Percentiles rank a stretch among this genome's conserved stretches.
Evolutionary conservation across 768 basidiomycete species (phyloP).

Genomic region (Paxillus involutus): DNA sequence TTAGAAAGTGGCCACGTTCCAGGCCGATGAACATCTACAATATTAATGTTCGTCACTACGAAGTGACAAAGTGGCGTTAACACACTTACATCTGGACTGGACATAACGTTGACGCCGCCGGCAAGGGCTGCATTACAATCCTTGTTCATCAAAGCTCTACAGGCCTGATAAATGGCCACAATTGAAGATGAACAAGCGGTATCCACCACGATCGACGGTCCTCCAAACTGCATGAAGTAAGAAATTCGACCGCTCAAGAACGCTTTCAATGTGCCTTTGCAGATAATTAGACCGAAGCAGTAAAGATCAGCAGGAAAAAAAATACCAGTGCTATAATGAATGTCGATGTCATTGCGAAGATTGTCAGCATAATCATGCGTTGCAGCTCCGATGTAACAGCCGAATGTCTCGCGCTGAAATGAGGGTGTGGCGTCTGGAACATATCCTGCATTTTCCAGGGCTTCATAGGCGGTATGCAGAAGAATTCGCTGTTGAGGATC

Average conservation of each 20-base stretch:
- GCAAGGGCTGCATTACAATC: conserved; percentile 72
- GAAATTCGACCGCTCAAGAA: conserved; percentile 74
- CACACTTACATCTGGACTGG: conserved; percentile 64
- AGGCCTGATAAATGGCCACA: conserved; percentile 68
- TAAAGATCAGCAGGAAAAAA: conserved; percentile 2
- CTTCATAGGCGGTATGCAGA: conserved; percentile 64
- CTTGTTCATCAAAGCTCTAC: conserved; percentile 57
- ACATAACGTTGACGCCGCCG: conserved; percentile 72
- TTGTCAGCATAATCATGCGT: conserved; percentile 73
- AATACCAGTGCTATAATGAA: conserved; percentile 70
- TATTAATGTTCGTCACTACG: background rate
- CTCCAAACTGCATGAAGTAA: conserved; percentile 64
- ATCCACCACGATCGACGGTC: conserved; percentile 71
- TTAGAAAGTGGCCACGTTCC: conserved; percentile 68
- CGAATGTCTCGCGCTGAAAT: conserved; percentile 55
- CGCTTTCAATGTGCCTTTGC: conserved; percentile 56
- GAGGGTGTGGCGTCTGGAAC: conserved; percentile 56
- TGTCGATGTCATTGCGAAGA: conserved; percentile 58
- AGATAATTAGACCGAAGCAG: background rate
- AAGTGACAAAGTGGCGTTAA: background rate
- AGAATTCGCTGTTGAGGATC: conserved; percentile 75
- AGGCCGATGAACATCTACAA: conserved; percentile 67
- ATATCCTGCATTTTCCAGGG: conserved; percentile 70
- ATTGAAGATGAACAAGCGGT: conserved; percentile 76
- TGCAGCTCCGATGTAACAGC: conserved; percentile 67